phyloP scores from a whole-genome alignment of 2,329 filamentous ascomycete species.

The Stromatinia cepivora region DNA sequence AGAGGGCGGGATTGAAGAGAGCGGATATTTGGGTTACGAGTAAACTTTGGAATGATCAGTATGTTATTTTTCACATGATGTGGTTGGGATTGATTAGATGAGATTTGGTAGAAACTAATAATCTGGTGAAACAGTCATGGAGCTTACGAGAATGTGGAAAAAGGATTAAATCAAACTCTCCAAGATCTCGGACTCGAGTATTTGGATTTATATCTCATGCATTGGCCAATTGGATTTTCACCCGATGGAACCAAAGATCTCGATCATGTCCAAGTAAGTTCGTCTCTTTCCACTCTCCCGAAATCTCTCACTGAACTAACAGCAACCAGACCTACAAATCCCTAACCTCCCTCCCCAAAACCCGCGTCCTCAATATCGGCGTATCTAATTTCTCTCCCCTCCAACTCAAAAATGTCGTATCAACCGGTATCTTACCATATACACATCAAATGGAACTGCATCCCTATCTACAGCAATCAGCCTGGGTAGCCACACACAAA shows the following conservation, averaged over 20 bases:
- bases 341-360: slow-evolving; percentile 64
- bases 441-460: slow-evolving; percentile 83
- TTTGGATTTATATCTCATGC: slow-evolving; percentile 69
- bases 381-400: slow-evolving; percentile 77
- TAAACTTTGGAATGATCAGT: slow-evolving; percentile 33
- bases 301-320: slow-evolving; percentile 45
- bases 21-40: slow-evolving; percentile 34
- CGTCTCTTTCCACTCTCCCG: too few species aligned
- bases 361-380: slow-evolving; percentile 75
- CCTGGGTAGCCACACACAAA: slow-evolving; percentile 34
- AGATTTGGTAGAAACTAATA: neutral
- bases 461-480: slow-evolving; percentile 67
- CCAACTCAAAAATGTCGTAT: slow-evolving; percentile 25
- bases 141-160: slow-evolving; percentile 12
- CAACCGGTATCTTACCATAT: slow-evolving; percentile 53
- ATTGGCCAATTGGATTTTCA: slow-evolving; percentile 58
- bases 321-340: slow-evolving; percentile 72
- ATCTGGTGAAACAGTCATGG: slow-evolving; percentile 1
- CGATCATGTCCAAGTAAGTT: slow-evolving; percentile 10
- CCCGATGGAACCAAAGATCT: slow-evolving; percentile 43
- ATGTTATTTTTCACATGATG: slow-evolving; percentile 40
- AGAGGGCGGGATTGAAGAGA: slow-evolving; percentile 26
- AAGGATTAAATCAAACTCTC: slow-evolving; percentile 55
- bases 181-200: slow-evolving; percentile 62
- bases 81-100: neutral